Conservation (phyloP, 192 early-diverging fungal species). For the Umbelopsis sp. region DNA sequence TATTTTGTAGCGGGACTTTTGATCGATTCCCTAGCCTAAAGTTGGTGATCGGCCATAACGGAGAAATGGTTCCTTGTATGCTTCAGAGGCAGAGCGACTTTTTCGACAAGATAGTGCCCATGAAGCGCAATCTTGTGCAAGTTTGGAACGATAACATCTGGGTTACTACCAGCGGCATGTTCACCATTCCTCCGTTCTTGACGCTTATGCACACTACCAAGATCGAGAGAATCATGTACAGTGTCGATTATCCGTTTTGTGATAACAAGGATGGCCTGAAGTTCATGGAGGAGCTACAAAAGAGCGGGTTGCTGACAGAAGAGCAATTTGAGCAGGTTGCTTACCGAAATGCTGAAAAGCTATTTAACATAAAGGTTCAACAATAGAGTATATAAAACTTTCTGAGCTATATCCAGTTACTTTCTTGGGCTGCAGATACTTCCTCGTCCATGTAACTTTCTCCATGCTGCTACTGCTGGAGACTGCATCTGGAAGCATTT, state of each 20-base stretch:
- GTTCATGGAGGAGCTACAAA: too few relatives aligned
- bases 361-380: too few relatives aligned
- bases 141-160: slow-evolving; percentile 16
- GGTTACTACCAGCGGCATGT: slow-evolving; percentile 18
- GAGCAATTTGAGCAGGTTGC: too few relatives aligned
- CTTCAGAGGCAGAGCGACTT: neutral
- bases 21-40: slow-evolving; percentile 2
- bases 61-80: neutral
- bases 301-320: too few relatives aligned
- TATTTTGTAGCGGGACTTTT: neutral
- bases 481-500: too few relatives aligned
- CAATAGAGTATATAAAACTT: too few relatives aligned
- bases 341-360: too few relatives aligned
- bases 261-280: too few relatives aligned
- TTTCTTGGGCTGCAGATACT: too few relatives aligned
- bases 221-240: slow-evolving; percentile 9
- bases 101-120: neutral
- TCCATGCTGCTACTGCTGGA: too few relatives aligned
- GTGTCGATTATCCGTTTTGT: slow-evolving; percentile 12
- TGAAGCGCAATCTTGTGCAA: neutral
- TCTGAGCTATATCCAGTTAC: too few relatives aligned
- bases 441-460: too few relatives aligned
- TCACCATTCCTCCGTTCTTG: neutral
- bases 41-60: neutral
- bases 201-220: neutral